Percentiles rank a stretch among this genome's conserved stretches.
phyloP scores from a whole-genome alignment of 2,329 filamentous ascomycete species.

The Ambrosiella beaveri region DNA sequence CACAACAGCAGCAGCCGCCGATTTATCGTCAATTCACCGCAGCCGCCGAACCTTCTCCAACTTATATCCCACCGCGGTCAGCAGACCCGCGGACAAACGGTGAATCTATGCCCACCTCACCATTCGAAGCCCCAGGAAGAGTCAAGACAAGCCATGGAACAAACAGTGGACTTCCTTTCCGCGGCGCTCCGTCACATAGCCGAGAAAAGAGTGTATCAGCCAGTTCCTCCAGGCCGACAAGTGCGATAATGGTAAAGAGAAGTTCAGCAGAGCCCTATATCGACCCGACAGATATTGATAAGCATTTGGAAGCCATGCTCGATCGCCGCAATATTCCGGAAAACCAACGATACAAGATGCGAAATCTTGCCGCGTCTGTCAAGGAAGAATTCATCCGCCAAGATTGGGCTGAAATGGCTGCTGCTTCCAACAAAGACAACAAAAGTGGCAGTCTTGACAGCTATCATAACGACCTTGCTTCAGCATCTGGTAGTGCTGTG shows the following conservation, averaged over 20 bases:
- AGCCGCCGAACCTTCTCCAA: background rate
- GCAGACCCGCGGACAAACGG: conserved; percentile 2
- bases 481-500: conserved; percentile 16
- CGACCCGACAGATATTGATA: conserved; percentile 36
- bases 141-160: conserved; percentile 6
- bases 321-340: conserved; percentile 87
- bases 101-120: background rate
- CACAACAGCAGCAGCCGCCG: background rate
- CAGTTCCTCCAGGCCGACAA: conserved; percentile 1
- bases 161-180: conserved; percentile 2
- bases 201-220: conserved; percentile 19
- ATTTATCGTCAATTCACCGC: conserved; percentile 11
- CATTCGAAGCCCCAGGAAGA: background rate
- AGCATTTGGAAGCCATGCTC: conserved; percentile 45
- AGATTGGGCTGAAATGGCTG: conserved; percentile 56
- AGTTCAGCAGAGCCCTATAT: conserved; percentile 32
- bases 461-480: conserved; percentile 3
- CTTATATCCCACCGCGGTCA: background rate
- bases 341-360: conserved; percentile 88
- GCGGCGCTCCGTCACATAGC: conserved; percentile 21
- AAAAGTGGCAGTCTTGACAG: background rate
- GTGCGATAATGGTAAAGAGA: conserved; percentile 1
- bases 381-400: conserved; percentile 93
- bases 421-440: conserved; percentile 18
- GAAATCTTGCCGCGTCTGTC: conserved; percentile 70